Evolutionary conservation across 768 basidiomycete genomes (phyloP), one percentile per base, ranked within the genome.

Genomic region (Stropharia rugosoannulata): DNA sequence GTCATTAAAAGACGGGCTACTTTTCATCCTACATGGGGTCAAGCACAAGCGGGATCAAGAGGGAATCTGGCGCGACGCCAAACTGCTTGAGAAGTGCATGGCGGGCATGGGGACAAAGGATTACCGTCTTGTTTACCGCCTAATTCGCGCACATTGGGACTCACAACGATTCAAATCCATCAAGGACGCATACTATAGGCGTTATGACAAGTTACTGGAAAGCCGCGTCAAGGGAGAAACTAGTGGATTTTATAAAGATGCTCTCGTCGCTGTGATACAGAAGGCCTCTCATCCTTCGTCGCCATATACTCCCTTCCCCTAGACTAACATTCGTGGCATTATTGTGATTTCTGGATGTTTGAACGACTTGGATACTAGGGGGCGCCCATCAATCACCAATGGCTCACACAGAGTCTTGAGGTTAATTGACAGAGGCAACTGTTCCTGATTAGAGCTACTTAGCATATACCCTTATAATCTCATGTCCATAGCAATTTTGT

Each of bases 121-220:
- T 51, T 68, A 71, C 49, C 61, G 76, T 58, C 70, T 85, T 39
- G 45, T 60, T 38, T 57, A 55, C 58, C 73, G 83, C 19, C 58
- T 84, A 27, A 67, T 83, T 3, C 69, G 84, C 27, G 75, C 73
- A 4, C 80, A 82, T 56, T 86, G 84, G 84, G 73, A 82, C 60
- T 64, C 70, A 4, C 61, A 59, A n/a, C 70, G 80, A 8, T 75
- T 82, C 62, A 68, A 71, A 46, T 73, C 69, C 6, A 71, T 85
- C 55, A 83, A 81, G 66, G 68, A 70, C 16, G 73, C 79, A 8
- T 86, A 80, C 66, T 64, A 75, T 51, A 54, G 64, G 19, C 68
- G 70, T 47, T 80, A 81, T 60, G 70, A 73, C 25, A 76, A 78
- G 61, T 60, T 66, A 3, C 63, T 84, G 54, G 70, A 70, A 45